These are phyloP conservation scores for Actinomortierella ambigua DNA, from an alignment of 371 early-diverging fungal genomes.

Conservation along the genomic window DNA sequence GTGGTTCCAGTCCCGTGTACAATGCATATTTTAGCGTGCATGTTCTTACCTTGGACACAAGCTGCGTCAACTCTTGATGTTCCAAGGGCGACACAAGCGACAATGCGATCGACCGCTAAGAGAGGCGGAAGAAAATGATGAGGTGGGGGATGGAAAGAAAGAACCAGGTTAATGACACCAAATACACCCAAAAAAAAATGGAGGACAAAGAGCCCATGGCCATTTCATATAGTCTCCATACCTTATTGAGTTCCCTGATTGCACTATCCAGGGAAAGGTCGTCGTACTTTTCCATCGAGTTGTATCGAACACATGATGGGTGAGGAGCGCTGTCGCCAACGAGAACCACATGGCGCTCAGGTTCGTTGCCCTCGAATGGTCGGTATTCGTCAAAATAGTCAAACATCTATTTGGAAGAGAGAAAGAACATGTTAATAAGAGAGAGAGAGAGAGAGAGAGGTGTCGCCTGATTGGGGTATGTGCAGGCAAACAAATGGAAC, in stretches of 20 bases:
- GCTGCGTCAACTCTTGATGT: conserved; percentile 46
- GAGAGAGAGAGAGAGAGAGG: background rate
- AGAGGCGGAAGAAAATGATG: too few species aligned
- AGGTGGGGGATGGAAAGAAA: background rate
- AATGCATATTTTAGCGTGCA: background rate
- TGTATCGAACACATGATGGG: conserved; percentile 51
- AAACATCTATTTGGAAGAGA: conserved; percentile 50
- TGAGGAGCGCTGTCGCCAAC: conserved; percentile 61
- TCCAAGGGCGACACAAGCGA: conserved; percentile 43
- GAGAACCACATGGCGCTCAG: conserved; percentile 59
- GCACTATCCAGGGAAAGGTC: conserved; percentile 51
- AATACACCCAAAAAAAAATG: background rate
- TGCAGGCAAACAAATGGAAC: too few species aligned
- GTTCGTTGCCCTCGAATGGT: conserved; percentile 43
- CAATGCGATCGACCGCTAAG: conserved; percentile 30
- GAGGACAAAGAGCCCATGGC: too few species aligned
- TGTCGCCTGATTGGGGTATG: too few species aligned
- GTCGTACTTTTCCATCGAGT: conserved; percentile 56
- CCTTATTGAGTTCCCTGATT: conserved; percentile 57
- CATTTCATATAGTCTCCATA: too few species aligned
- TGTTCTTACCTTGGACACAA: conserved; percentile 25
- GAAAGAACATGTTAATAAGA: background rate
- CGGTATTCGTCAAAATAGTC: conserved; percentile 55
- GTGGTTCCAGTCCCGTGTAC: too few species aligned
- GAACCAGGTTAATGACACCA: background rate